phyloP scores from a whole-genome alignment of 768 basidiomycete species.

The Arthromyces matolae region DNA sequence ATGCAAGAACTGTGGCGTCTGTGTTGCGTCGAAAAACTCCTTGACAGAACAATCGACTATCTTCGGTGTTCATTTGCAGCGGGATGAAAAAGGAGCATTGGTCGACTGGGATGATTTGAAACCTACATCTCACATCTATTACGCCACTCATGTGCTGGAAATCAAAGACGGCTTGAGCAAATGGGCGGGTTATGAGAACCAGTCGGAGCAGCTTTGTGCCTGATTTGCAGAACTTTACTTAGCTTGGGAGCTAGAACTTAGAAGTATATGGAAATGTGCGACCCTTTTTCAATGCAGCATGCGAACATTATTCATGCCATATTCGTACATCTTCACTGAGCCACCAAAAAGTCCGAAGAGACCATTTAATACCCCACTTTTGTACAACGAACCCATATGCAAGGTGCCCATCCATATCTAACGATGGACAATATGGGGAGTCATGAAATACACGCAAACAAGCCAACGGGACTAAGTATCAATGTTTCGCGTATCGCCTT shows the following conservation, averaged over 20 bases:
- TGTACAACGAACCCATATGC: slow-evolving; percentile 10
- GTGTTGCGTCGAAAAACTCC: slow-evolving; percentile 50
- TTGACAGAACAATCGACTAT: slow-evolving; percentile 48
- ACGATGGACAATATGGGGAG: slow-evolving; percentile 13
- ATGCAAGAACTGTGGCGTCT: slow-evolving; percentile 58
- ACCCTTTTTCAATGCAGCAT: not conserved
- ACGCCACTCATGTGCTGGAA: slow-evolving; percentile 57
- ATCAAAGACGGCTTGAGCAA: slow-evolving; percentile 54
- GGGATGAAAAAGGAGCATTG: slow-evolving; percentile 48
- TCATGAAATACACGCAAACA: slow-evolving; percentile 39
- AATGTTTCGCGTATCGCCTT: slow-evolving; percentile 62
- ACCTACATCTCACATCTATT: slow-evolving; percentile 67
- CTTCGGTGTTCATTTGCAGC: slow-evolving; percentile 54
- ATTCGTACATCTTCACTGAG: not conserved
- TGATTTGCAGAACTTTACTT: not conserved
- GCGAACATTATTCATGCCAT: not conserved
- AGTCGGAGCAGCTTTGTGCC: slow-evolving; percentile 34
- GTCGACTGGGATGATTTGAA: slow-evolving; percentile 50
- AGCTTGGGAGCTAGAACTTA: too few relatives aligned
- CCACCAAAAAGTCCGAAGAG: not conserved
- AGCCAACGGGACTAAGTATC: slow-evolving; percentile 28
- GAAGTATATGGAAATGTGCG: not conserved
- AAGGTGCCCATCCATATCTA: slow-evolving; percentile 15
- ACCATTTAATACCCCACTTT: not conserved
- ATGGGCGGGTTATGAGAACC: slow-evolving; percentile 61